These are phyloP conservation scores for Tremellales sp. DNA, from an alignment of 1,284 basidiomycete species.

Conservation along the genomic window DNA sequence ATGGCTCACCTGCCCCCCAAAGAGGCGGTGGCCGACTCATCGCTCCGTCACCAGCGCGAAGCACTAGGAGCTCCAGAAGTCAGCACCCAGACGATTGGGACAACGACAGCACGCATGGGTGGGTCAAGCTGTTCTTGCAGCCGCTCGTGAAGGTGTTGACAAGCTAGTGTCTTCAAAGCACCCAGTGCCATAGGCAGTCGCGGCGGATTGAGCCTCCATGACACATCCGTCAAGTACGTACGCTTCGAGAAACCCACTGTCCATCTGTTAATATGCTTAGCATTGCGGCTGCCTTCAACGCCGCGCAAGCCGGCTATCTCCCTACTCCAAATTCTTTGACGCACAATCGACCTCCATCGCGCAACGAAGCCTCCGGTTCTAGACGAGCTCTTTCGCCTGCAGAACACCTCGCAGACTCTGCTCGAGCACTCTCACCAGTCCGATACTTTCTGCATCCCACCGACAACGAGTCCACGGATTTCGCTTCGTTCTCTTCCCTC, in stretches of 20 bases:
- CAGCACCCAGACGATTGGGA: conserved; percentile 32
- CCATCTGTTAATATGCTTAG: conserved; percentile 10
- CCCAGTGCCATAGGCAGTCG: conserved; percentile 13
- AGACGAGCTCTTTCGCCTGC: conserved; percentile 24
- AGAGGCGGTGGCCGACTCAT: neutral
- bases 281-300: conserved; percentile 33
- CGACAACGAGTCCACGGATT: conserved; percentile 19
- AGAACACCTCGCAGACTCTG: conserved; percentile 24
- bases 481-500: conserved; percentile 27
- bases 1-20: neutral
- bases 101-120: conserved; percentile 25
- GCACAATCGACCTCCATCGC: neutral
- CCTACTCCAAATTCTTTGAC: neutral
- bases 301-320: conserved; percentile 23
- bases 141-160: neutral
- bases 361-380: conserved; percentile 4
- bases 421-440: conserved; percentile 34
- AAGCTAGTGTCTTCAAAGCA: conserved; percentile 18
- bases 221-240: conserved; percentile 41
- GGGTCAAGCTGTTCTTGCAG: conserved; percentile 5
- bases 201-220: conserved; percentile 15
- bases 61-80: conserved; percentile 6
- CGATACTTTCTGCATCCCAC: conserved; percentile 29
- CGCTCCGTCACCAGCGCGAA: conserved; percentile 9
- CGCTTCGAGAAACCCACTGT: neutral